Base-by-base conservation (phyloP, 495 filamentous ascomycete genomes). In the Annulohypoxylon maeteangense region DNA sequence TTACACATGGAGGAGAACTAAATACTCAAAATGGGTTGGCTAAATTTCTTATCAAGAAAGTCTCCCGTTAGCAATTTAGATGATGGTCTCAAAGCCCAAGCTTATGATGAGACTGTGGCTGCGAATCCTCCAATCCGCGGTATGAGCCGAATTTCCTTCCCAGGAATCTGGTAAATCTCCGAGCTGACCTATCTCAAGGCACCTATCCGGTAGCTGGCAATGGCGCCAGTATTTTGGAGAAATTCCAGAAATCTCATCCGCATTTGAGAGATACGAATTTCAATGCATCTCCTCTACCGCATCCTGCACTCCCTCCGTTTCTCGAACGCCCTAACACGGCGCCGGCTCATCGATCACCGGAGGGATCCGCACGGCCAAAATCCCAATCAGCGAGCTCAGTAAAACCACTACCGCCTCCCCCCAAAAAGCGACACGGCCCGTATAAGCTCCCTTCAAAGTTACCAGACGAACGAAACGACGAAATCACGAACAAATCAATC, bases 301-400 rank as follows among this genome's bases (percentile, higher is more conserved):
- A 75, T 36, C 80, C 81, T 4, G 57, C 58, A 16, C 66, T 79
- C 11, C 74, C 81, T 51, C 70, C 71, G 45, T 29, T 67, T 27
- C 68, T 66, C 1, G 76, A 79, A 48, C 75, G 81, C 14, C 81
- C 81, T 18, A 81, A 50, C 58, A 81, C 81, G 1, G 82, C 81
- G n/a, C 80, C 81, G n/a, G 57, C 67, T 11, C 53, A 55, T 36
- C 53, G 23, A 58, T 38, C 69, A 56, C 25, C 32, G 63, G 32
- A 68, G 65, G 50, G 32, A 59, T 58, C 27, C 1, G n/a, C 62
- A 7, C 61, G 61, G 18, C 65, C 65, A 31, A 62, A 53, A 62
- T 73, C 70, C 11, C 61, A 62, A 18, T 54, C 60, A 44, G 65
- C 69, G 22, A 11, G 23, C 29, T 60, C 68, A 8, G 53, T 62